Base-by-base conservation (phyloP, 176 grass and related monocot genomes). In the Musa acuminata region DNA sequence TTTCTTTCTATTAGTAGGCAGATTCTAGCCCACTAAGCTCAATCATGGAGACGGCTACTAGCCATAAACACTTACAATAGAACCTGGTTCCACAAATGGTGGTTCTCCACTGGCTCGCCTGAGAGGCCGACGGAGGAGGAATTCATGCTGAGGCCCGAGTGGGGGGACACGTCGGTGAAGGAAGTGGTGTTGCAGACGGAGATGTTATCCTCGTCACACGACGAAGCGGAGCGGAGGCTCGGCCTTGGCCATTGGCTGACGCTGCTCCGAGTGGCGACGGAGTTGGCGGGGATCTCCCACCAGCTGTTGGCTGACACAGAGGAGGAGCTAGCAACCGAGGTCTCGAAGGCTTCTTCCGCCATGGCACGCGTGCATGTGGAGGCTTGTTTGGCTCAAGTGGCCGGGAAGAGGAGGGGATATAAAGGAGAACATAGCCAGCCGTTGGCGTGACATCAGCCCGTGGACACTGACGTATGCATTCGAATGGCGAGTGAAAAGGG, bases 81-180 rank as follows among this genome's bases (percentile, higher is more conserved):
- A 76, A 89, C 89, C 78, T 96, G 93, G 77, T 78, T 96, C 93
- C 89, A 96, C 35, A 92, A 43, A 43, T 43, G 78, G 77, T 96
- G 82, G 88, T 83, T 92, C 85, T 96, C 87, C 75, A 10, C 22
- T 62, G 24, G 77, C 80, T 87, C 77, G 74, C 76, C 75, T 51
- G 68, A 63, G 19, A 78, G 23, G 26, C 77, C 74, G 3, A 75
- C 55, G 5, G 75, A 50, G 24, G 85, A 84, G n/a, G 87, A 87
- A 25, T 90, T 90, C 75, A 92, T 84, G 87, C 73, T 88, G 87
- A 96, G 58, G 51, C 89, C 85, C 49, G 87, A 76, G 66, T 80
- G 76, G 75, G 65, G 54, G 71, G 85, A 83, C 29, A 81, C 79
- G 76, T 82, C 79, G 80, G 88, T 79, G 78, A 84, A 81, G 65